These are phyloP conservation scores for Xerocomus spinulosus DNA, from an alignment of 768 basidiomycete genomes.

Conservation along the genomic window DNA sequence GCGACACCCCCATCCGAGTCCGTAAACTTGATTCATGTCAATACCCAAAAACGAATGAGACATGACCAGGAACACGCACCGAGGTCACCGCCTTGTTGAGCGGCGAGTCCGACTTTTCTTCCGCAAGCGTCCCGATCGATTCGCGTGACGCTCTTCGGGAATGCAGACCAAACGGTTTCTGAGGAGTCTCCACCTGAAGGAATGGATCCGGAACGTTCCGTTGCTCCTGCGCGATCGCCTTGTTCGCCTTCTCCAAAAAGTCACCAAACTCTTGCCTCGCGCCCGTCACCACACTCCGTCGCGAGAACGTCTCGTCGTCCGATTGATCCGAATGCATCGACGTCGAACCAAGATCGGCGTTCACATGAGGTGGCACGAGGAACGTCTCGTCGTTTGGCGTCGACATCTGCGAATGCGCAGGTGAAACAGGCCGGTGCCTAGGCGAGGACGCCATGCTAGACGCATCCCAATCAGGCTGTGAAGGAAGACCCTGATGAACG, in stretches of 20 bases:
- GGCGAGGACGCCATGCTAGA: slow-evolving; percentile 47
- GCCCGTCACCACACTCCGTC: slow-evolving; percentile 27
- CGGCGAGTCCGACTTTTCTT: slow-evolving; percentile 87
- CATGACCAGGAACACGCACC: slow-evolving; percentile 37
- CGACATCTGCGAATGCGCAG: slow-evolving; percentile 59
- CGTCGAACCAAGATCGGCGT: slow-evolving; percentile 27
- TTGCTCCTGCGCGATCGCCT: slow-evolving; percentile 76
- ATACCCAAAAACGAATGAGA: neutral
- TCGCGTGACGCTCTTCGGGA: slow-evolving; percentile 83
- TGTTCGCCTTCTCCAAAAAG: slow-evolving; percentile 85
- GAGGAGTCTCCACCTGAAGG: slow-evolving; percentile 57
- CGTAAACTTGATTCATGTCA: slow-evolving; percentile 59
- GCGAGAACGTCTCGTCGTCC: slow-evolving; percentile 56
- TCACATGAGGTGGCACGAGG: slow-evolving; percentile 32
- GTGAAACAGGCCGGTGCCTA: slow-evolving; percentile 46
- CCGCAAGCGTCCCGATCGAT: slow-evolving; percentile 86
- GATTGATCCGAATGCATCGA: slow-evolving; percentile 49
- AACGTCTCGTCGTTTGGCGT: slow-evolving; percentile 42
- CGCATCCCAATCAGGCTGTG: slow-evolving; percentile 74
- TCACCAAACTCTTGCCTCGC: slow-evolving; percentile 53
- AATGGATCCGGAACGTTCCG: slow-evolving; percentile 82
- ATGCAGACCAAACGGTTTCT: slow-evolving; percentile 73
- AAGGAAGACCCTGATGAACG: slow-evolving; percentile 55
- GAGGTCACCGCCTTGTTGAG: slow-evolving; percentile 91
- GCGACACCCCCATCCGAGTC: slow-evolving; percentile 92